Evolutionary conservation across 306 rosid genomes (phyloP), one percentile per base, ranked within the genome.

Genomic region (Arachis hypogaea): DNA sequence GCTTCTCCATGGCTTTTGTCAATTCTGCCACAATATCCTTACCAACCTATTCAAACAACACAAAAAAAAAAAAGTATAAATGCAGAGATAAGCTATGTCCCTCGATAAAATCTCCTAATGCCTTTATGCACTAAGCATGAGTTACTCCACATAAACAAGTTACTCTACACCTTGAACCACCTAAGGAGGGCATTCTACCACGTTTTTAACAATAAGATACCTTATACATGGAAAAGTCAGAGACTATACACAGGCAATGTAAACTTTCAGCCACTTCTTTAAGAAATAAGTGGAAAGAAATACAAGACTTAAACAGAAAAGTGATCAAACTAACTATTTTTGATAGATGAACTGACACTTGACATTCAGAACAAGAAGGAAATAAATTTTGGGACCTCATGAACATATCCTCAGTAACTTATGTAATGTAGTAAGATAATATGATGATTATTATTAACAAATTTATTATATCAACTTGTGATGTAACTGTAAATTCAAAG

Each of bases 21-120:
- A 93, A 68, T 74, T 84, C 97, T 36, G 71, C 95, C 59, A 93
- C 98, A 70, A 90, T 86, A 72, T 93, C 97, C 78, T 86, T 81
- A 51, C 88, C 98, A 74, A 93, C 93, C 97, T 93, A 80, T 79
- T 62, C 22, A 72, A 46, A 43, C 67, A 80, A 65, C 55, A 61
- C 50, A 11, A 12, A 73, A 74, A 33, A 59, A 11, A 12, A 73
- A 74, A 52, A 56, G 69, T 55, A 51, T 3, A 6, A 77, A 61
- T 50, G 61, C 5, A 76, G 70, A 69, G 55, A 16, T 50, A 46
- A 72, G 33, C 52, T 30, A 12, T 38, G 52, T 63, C 54, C 28
- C 81, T 66, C 18, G 22, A 46, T 30, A 49, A 4, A 7, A 45
- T 46, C 54, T 45, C 46, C 22, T 47, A 36, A 71, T 11, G 42